Evolutionary conservation across 371 early-diverging fungal species (phyloP), one percentile per base, ranked within the genome.

Genomic region (Apophysomyces variabilis): DNA sequence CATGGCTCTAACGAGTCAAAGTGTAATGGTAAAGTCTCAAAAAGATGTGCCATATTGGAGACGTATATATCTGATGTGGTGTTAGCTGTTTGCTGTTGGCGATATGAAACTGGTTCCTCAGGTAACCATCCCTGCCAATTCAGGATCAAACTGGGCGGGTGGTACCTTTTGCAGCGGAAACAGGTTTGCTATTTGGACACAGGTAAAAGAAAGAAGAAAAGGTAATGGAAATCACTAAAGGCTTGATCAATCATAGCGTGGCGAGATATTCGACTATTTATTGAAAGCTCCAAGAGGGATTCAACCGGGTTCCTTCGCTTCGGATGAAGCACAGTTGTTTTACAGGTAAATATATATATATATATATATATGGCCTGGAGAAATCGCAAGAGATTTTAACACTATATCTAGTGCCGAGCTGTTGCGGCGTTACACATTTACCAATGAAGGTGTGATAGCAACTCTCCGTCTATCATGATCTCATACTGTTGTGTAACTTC

Each of bases 111-210:
- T 76, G 54, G 66, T 75, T 2, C 75, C 75, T 16, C 73, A 81
- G 39, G 66, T 75, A 36, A 63, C 70, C 13, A 60, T 81, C 11
- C 70, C 71, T 11, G 67, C 75, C 32, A 66, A 73, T 41, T 45
- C 38, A 8, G 62, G 64, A 3, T 72, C 79, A 7, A 62, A 66
- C 7, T 81, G 79, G 77, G 62, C 70, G 16, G 75, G 72, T 32
- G 82, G 71, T 36, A 60, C 61, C 7, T 78, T 81, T 54, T 73
- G 72, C 57, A 69, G 67, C 12, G n/a, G 66, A 46, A 62, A 74
- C 44, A 57, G 65, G 18, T 62, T 75, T 58, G 60, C 70, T 5
- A 47, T 81, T 35, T 77, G 74, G 70, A 70, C 77, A 41, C 41
- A 60, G 66, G 81, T 78, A 69, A 62, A 21, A 16, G 7, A 38